Conservation (phyloP, 306 rosid species). For the Hylodesmum podocarpum region DNA sequence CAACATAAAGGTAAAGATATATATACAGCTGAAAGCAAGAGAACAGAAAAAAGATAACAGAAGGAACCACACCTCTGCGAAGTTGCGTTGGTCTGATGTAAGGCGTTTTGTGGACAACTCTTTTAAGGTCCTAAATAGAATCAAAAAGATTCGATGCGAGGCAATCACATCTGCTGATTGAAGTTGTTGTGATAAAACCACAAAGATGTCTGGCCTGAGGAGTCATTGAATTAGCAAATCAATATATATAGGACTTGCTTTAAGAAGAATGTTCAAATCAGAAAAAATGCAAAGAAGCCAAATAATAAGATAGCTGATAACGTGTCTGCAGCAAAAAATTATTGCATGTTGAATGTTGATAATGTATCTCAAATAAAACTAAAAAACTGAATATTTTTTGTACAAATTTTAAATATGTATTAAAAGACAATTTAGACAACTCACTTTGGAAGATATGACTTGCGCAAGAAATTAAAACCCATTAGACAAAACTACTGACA, state of each 20-base stretch:
- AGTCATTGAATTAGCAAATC: slow-evolving; percentile 44
- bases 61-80: slow-evolving; percentile 70
- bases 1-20: slow-evolving; percentile 19
- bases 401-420: neutral
- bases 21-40: slow-evolving; percentile 2
- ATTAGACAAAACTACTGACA: neutral
- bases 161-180: slow-evolving; percentile 81
- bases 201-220: slow-evolving; percentile 92
- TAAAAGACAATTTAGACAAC: neutral
- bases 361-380: slow-evolving; percentile 14
- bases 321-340: slow-evolving; percentile 11
- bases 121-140: slow-evolving; percentile 76
- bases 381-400: neutral
- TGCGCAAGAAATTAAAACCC: neutral
- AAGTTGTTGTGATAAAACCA: slow-evolving; percentile 80
- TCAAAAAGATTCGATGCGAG: slow-evolving; percentile 82
- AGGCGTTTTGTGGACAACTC: slow-evolving; percentile 95
- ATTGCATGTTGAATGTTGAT: neutral
- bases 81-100: slow-evolving; percentile 75
- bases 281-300: slow-evolving; percentile 10
- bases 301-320: neutral
- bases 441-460: neutral
- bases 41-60: neutral
- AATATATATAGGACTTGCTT: slow-evolving; percentile 39
- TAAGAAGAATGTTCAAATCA: slow-evolving; percentile 18